Evolutionary conservation across 2,329 filamentous ascomycete genomes (phyloP), one percentile per base, ranked within the genome.

Genomic region (Macrophomina pseudophaseolina): DNA sequence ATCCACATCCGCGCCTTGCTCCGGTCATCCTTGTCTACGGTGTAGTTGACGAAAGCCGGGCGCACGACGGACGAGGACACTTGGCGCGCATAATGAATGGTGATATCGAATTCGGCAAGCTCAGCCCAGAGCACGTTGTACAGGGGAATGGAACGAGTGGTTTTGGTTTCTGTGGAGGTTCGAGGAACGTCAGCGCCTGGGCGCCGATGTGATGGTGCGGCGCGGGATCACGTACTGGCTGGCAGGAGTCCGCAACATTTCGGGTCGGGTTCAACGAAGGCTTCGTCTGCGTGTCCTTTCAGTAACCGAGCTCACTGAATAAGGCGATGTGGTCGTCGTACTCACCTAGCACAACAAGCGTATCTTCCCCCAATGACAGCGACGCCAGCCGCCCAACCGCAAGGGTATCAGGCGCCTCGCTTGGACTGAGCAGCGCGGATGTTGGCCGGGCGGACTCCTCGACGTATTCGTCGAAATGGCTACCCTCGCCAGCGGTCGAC

Each of bases 91-190:
- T 92, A 95, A 62, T 90, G 87, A 74, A 98, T 88, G 7, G 85
- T 86, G 59, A 97, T 80, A 35, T 85, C 84, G 64, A 80, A 82
- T 52, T 85, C 82, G 58, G 83, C 81, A 33, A 90, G 76, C 70
- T 92, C 88, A 46, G 90, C 92, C 90, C 92, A 96, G 58, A 97
- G 88, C 68, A 97, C 81, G 75, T 97, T 91, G 81, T 92, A 94
- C 68, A 93, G 90, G 1, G 91, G 89, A 35, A 97, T 90, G 5
- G 85, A 82, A 69, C 82, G 82, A 35, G 83, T 86, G 38, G 81
- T 80, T 67, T 85, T 84, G 35, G 80, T 76, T 68, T 77, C 81
- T 83, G 58, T 5, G 58, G 11, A 38, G 16, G 44, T 18, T n/a
- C 42, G 35, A 23, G 23, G 1, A 16, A 33, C 56, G 38, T 44